These are phyloP conservation scores for Lentinula detonsa DNA, from an alignment of 768 basidiomycete species.

Conservation along the genomic window DNA sequence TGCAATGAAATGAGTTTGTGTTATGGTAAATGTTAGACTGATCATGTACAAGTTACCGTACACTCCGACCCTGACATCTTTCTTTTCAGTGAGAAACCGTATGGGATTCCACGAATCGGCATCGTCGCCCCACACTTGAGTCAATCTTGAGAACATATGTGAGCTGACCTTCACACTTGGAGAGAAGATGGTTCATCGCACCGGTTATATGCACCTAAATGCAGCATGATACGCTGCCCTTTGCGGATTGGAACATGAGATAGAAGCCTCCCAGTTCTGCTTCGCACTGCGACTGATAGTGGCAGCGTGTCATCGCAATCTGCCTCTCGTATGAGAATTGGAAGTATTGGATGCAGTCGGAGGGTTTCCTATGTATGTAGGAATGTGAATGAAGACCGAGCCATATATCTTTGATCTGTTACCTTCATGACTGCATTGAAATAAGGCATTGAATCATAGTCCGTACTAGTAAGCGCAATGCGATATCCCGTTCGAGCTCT, in stretches of 20 bases:
- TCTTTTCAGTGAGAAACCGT: constrained; percentile 21
- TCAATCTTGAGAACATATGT: constrained; percentile 12
- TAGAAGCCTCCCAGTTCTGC: constrained; percentile 24
- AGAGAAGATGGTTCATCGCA: constrained; percentile 6
- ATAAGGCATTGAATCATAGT: constrained; percentile 28
- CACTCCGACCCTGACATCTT: constrained; percentile 10
- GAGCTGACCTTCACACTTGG: background rate
- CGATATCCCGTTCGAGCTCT: constrained; percentile 10
- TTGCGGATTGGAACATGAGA: constrained; percentile 25
- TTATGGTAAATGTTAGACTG: background rate
- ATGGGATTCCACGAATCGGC: constrained; percentile 27
- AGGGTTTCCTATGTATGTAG: constrained; percentile 19
- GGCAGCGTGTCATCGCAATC: constrained; percentile 35
- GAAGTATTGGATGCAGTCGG: constrained; percentile 25
- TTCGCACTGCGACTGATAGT: constrained; percentile 28
- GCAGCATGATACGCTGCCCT: constrained; percentile 27
- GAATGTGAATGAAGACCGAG: background rate
- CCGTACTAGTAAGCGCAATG: constrained; percentile 11
- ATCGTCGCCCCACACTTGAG: constrained; percentile 29
- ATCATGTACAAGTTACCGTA: constrained; percentile 13
- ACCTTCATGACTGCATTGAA: constrained; percentile 18
- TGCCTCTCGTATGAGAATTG: constrained; percentile 25
- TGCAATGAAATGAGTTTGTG: background rate
- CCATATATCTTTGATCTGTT: background rate
- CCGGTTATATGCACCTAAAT: constrained; percentile 32